Percentiles rank a stretch among this genome's conserved stretches.
These are phyloP conservation scores for Parathielavia appendiculata DNA, from an alignment of 495 filamentous ascomycete genomes.

Conservation along the genomic window DNA sequence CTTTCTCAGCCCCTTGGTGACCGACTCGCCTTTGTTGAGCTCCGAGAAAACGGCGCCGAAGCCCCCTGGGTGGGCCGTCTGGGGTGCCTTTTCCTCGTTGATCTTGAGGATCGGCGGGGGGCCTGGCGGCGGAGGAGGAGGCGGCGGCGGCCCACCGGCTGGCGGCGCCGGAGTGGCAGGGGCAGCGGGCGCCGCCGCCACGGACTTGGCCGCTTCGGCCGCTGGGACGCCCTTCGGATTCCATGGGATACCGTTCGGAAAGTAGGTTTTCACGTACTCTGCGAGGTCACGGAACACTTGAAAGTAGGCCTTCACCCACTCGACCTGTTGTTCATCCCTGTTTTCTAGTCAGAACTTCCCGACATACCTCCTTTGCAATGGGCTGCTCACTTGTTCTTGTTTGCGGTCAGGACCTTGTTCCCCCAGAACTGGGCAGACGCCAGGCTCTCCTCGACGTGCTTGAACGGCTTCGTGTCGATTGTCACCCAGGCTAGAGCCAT, in stretches of 20 bases:
- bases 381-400: slow-evolving; percentile 78
- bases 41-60: slow-evolving; percentile 84
- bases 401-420: slow-evolving; percentile 80
- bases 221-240: slow-evolving; percentile 76
- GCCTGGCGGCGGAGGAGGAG: slow-evolving; percentile 71
- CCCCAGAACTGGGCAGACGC: slow-evolving; percentile 83
- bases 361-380: neutral
- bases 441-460: slow-evolving; percentile 72
- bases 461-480: slow-evolving; percentile 69
- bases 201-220: slow-evolving; percentile 56
- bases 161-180: slow-evolving; percentile 36
- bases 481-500: slow-evolving; percentile 80
- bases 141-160: slow-evolving; percentile 53
- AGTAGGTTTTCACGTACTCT: slow-evolving; percentile 77
- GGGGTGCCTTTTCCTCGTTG: slow-evolving; percentile 36
- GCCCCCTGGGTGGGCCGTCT: slow-evolving; percentile 41
- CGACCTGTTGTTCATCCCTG: slow-evolving; percentile 70
- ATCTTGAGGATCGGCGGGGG: slow-evolving; percentile 50
- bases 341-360: neutral
- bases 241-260: slow-evolving; percentile 76
- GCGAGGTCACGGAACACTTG: slow-evolving; percentile 73
- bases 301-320: slow-evolving; percentile 86
- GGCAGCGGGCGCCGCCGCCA: slow-evolving; percentile 35
- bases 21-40: slow-evolving; percentile 77
- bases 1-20: slow-evolving; percentile 84